phyloP scores from a whole-genome alignment of 2,329 filamentous ascomycete species.

The Phyllosticta citriasiana region DNA sequence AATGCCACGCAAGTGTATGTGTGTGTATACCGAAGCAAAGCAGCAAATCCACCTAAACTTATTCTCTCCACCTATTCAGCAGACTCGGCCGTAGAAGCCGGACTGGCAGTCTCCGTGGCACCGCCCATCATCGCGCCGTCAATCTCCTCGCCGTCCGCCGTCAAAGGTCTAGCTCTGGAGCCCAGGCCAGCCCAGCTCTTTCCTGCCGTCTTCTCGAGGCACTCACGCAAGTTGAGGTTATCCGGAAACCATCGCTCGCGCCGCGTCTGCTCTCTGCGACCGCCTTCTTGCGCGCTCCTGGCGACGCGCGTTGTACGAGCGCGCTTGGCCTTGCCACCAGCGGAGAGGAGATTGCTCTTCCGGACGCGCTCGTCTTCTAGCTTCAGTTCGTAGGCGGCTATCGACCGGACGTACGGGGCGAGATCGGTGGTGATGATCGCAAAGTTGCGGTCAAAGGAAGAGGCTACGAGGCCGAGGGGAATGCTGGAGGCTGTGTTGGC shows the following conservation, averaged over 20 bases:
- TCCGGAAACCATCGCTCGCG: constrained; percentile 63
- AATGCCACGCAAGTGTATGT: background rate
- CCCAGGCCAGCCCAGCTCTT: constrained; percentile 29
- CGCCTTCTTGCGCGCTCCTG: constrained; percentile 67
- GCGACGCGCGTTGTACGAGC: constrained; percentile 64
- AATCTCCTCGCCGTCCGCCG: background rate
- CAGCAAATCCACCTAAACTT: background rate
- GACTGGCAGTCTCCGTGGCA: background rate
- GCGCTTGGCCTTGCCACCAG: constrained; percentile 47
- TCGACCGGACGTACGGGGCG: constrained; percentile 80
- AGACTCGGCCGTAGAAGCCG: background rate
- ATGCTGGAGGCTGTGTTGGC: constrained; percentile 20
- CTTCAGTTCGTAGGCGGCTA: constrained; percentile 64
- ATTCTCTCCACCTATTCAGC: background rate
- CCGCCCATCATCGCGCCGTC: background rate
- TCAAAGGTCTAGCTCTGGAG: background rate
- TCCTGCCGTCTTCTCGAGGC: constrained; percentile 51
- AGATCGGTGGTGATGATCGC: constrained; percentile 62
- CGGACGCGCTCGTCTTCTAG: constrained; percentile 59
- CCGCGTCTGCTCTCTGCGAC: constrained; percentile 54
- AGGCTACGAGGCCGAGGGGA: constrained; percentile 48
- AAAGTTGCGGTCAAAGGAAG: constrained; percentile 66
- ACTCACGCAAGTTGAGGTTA: constrained; percentile 47
- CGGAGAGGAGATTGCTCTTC: constrained; percentile 52
- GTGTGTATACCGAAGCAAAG: background rate